Evolutionary conservation across 139 green algal genomes (phyloP).

Genomic region (Asterochloris sp.): DNA sequence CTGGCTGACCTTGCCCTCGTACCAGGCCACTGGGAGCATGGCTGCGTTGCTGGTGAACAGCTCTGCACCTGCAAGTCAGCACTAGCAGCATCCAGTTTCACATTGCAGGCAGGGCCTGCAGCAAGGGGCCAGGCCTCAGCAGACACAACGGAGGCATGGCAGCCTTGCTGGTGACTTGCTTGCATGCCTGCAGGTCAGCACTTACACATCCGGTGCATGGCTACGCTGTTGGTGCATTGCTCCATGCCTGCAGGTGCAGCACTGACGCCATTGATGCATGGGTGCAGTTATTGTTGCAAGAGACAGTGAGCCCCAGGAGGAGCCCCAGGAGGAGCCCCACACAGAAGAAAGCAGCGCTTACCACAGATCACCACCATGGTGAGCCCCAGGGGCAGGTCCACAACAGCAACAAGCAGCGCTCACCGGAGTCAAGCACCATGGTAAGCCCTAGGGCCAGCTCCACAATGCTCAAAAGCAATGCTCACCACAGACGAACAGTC

Average conservation of each 20-base stretch:
- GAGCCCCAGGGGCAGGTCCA: no score
- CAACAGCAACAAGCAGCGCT: no score
- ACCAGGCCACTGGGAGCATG: slow-evolving; percentile 51
- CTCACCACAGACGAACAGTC: no score
- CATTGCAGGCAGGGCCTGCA: neutral
- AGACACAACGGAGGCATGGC: no score
- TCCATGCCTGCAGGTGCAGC: slow-evolving; percentile 65
- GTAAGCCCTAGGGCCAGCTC: no score
- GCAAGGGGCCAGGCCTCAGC: neutral
- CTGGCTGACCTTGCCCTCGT: slow-evolving; percentile 10
- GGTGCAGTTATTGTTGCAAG: no score
- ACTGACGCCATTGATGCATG: neutral
- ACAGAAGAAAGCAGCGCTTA: no score
- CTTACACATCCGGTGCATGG: slow-evolving; percentile 36
- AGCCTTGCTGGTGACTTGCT: neutral
- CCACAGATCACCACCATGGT: no score
- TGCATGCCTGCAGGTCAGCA: neutral
- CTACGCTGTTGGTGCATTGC: slow-evolving; percentile 84
- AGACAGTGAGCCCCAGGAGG: neutral
- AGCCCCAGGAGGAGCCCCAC: no score
- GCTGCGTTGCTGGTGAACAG: slow-evolving; percentile 87
- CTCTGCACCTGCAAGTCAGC: slow-evolving; percentile 68
- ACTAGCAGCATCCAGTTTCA: neutral
- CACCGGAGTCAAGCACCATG: no score
- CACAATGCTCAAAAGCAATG: no score